Evolutionary conservation across 768 basidiomycete species (phyloP).

Genomic region (Crepidotus variabilis): DNA sequence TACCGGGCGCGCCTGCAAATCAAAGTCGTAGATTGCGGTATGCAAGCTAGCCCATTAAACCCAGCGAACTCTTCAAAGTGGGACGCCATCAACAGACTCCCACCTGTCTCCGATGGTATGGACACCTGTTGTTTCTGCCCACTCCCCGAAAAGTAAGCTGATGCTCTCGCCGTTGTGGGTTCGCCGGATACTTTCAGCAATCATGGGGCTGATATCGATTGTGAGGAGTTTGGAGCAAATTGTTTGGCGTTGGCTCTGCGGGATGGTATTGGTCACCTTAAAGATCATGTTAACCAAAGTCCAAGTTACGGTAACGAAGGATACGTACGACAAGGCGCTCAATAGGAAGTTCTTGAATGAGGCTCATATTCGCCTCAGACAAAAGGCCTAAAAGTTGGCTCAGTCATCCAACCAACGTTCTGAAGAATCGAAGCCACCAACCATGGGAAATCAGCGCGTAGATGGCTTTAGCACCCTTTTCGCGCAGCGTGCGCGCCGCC

Average conservation of each 20-base stretch:
- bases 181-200: slow-evolving; percentile 94
- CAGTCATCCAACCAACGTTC: slow-evolving; percentile 11
- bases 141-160: slow-evolving; percentile 82
- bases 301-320: neutral
- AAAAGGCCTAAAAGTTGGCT: slow-evolving; percentile 55
- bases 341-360: slow-evolving; percentile 70
- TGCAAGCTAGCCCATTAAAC: no score
- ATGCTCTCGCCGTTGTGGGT: slow-evolving; percentile 95
- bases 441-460: slow-evolving; percentile 93
- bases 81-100: neutral
- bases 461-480: slow-evolving; percentile 84
- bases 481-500: slow-evolving; percentile 81
- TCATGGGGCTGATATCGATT: slow-evolving; percentile 87
- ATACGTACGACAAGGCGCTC: slow-evolving; percentile 78
- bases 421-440: slow-evolving; percentile 23
- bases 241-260: slow-evolving; percentile 66
- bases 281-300: slow-evolving; percentile 6
- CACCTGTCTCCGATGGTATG: slow-evolving; percentile 18
- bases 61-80: no score
- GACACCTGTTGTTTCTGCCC: slow-evolving; percentile 52
- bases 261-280: slow-evolving; percentile 93
- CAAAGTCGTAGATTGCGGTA: neutral
- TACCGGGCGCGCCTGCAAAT: no score
- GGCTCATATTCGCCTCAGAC: slow-evolving; percentile 68
- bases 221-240: slow-evolving; percentile 75